Percentiles rank a stretch among this genome's conserved stretches.
Conservation (phyloP, 2,329 filamentous ascomycete species). For the Aspergillus fructus region DNA sequence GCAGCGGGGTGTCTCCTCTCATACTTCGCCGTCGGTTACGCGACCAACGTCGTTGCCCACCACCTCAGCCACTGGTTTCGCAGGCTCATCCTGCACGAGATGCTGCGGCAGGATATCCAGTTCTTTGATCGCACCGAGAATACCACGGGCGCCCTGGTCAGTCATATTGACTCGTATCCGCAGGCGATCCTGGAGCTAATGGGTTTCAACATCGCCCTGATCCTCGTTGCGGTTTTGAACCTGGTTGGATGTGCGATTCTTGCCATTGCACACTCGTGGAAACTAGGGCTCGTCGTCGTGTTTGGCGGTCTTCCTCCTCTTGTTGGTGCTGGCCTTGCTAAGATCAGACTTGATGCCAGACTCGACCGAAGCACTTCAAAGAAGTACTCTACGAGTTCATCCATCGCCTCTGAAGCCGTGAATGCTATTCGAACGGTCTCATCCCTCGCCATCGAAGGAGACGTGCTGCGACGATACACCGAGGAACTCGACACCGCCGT, state of each 20-base stretch:
- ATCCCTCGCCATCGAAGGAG: constrained; percentile 79
- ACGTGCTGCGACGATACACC: constrained; percentile 73
- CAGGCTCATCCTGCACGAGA: constrained; percentile 79
- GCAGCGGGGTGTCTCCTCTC: constrained; percentile 40
- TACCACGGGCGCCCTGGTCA: constrained; percentile 76
- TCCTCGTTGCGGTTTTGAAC: constrained; percentile 70
- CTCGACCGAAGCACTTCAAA: constrained; percentile 75
- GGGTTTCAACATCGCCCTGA: constrained; percentile 74
- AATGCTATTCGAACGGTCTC: constrained; percentile 92
- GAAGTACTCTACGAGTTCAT: constrained; percentile 70
- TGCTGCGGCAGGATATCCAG: constrained; percentile 87
- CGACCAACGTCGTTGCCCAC: constrained; percentile 66
- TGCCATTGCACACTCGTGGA: constrained; percentile 51
- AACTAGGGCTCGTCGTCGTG: constrained; percentile 50
- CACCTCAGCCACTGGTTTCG: constrained; percentile 74
- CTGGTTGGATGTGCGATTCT: constrained; percentile 48
- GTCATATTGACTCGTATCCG: constrained; percentile 32
- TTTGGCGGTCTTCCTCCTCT: constrained; percentile 50
- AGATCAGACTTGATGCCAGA: constrained; percentile 68
- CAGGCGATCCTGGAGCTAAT: constrained; percentile 66
- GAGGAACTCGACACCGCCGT: constrained; percentile 54
- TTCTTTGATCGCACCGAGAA: constrained; percentile 93
- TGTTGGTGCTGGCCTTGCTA: constrained; percentile 46
- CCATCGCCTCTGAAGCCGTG: constrained; percentile 82
- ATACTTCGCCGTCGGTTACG: constrained; percentile 54